A percentile compares a stretch with the other conserved stretches of the same genome.
phyloP scores from a whole-genome alignment of 1,284 basidiomycete species.

The Marasmius oreades region DNA sequence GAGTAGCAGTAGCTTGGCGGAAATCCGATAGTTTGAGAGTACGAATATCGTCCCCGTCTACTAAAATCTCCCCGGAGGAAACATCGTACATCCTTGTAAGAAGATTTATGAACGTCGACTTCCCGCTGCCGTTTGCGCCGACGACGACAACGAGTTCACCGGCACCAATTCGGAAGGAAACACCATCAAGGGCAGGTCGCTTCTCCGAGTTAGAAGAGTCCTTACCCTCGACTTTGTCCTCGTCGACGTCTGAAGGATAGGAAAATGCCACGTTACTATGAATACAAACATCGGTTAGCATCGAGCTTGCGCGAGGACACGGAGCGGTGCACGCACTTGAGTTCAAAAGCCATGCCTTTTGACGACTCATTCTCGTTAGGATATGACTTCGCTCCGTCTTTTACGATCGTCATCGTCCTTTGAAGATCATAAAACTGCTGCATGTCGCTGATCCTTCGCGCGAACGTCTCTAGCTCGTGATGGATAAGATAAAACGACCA shows the following conservation, averaged over 20 bases:
- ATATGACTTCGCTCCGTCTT: constrained; percentile 1
- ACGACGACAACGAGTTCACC: constrained; percentile 37
- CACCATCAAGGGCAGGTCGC: background rate
- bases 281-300: no score
- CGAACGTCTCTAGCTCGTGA: background rate
- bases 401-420: background rate
- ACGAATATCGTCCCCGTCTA: constrained; percentile 35
- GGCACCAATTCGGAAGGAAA: constrained; percentile 2
- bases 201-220: no score
- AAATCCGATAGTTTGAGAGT: constrained; percentile 32
- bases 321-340: background rate
- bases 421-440: background rate
- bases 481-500: background rate
- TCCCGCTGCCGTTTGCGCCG: constrained; percentile 40
- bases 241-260: background rate
- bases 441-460: background rate
- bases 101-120: constrained; percentile 41
- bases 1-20: constrained; percentile 34
- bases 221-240: background rate
- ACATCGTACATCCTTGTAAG: constrained; percentile 42
- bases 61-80: constrained; percentile 33
- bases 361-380: background rate
- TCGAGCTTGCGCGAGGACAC: background rate
- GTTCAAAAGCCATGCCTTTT: constrained; percentile 2
- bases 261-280: constrained; percentile 1